Percentiles rank a stretch among this genome's conserved stretches.
These are phyloP conservation scores for Theobroma grandiflorum DNA, from an alignment of 441 rosid genomes.

Conservation along the genomic window DNA sequence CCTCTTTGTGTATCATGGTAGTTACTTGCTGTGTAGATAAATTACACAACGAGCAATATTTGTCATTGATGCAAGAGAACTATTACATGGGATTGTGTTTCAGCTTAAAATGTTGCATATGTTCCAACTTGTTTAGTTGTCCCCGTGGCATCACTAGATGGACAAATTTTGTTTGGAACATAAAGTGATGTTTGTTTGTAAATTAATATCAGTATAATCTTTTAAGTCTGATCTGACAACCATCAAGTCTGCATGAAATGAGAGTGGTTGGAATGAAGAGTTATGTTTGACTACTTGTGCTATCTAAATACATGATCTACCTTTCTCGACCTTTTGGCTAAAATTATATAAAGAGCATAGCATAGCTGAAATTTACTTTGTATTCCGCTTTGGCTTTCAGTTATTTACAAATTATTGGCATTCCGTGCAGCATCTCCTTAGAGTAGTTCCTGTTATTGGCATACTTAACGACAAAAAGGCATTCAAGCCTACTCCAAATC, in stretches of 20 bases:
- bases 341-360: background rate
- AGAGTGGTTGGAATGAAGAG: background rate
- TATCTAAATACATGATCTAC: background rate
- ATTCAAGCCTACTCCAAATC: slow-evolving; percentile 71
- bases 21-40: background rate
- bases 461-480: slow-evolving; percentile 58
- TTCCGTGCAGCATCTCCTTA: slow-evolving; percentile 75
- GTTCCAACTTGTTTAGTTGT: background rate
- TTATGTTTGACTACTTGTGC: background rate
- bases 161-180: background rate
- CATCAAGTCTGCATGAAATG: background rate
- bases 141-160: background rate
- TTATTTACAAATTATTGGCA: slow-evolving; percentile 27
- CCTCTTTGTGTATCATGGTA: background rate
- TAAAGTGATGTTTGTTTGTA: background rate
- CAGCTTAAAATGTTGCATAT: background rate
- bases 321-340: background rate
- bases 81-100: background rate
- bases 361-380: background rate
- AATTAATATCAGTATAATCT: background rate
- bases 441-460: slow-evolving; percentile 91
- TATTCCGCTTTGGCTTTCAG: background rate
- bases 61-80: background rate
- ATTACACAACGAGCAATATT: background rate
- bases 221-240: background rate